Evolutionary conservation across 345 rosid genomes (phyloP).

Genomic region (Arabis hirsuta): DNA sequence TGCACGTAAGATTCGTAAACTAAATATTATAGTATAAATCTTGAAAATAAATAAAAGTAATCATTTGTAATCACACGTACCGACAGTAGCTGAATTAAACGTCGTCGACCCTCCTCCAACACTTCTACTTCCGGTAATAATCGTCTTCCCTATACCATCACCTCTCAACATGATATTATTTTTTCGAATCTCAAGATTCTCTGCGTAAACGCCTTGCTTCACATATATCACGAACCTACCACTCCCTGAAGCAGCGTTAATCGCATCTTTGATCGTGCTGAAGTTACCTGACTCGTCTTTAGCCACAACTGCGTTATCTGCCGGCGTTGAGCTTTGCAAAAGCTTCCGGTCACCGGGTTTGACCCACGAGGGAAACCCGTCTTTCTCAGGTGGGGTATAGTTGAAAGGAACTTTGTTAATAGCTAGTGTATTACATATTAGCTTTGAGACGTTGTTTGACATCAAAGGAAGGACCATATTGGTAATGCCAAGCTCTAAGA

Average conservation of each 20-base stretch:
- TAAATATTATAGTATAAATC: neutral
- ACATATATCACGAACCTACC: slow-evolving; percentile 71
- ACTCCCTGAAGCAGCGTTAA: slow-evolving; percentile 65
- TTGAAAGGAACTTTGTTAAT: slow-evolving; percentile 61
- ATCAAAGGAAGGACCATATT: slow-evolving; percentile 61
- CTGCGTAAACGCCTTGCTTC: slow-evolving; percentile 75
- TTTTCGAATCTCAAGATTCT: slow-evolving; percentile 62
- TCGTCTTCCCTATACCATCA: slow-evolving; percentile 73
- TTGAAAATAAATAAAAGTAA: neutral
- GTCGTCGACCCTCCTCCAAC: slow-evolving; percentile 87
- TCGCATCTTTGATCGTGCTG: slow-evolving; percentile 67
- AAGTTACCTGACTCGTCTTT: slow-evolving; percentile 84
- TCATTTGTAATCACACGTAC: slow-evolving; percentile 51
- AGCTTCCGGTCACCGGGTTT: slow-evolving; percentile 74
- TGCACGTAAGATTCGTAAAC: slow-evolving; percentile 17
- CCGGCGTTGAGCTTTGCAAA: slow-evolving; percentile 56
- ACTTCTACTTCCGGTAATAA: slow-evolving; percentile 82
- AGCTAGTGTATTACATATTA: slow-evolving; percentile 72
- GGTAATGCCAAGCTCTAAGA: slow-evolving; percentile 67
- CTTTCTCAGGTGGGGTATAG: slow-evolving; percentile 46
- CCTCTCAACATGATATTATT: slow-evolving; percentile 85
- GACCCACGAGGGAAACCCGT: slow-evolving; percentile 82
- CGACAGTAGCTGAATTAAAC: slow-evolving; percentile 86
- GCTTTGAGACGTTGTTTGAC: slow-evolving; percentile 75
- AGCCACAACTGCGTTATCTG: slow-evolving; percentile 77